Base-by-base conservation (phyloP, 2,329 filamentous ascomycete species). In the Seiridium unicorne region DNA sequence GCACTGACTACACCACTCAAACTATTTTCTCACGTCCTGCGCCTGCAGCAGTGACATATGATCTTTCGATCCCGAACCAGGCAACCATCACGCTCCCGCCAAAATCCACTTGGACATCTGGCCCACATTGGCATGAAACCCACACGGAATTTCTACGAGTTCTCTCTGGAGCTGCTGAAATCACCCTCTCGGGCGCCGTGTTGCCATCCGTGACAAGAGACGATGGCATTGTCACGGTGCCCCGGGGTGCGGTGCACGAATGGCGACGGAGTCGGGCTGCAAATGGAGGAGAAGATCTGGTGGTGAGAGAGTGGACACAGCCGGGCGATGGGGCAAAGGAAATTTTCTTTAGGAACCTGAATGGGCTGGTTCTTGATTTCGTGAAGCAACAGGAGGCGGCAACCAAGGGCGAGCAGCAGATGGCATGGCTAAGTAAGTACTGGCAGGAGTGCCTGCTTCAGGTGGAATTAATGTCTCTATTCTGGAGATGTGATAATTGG, bases 31-130 rank as follows among this genome's bases (percentile, higher is more conserved):
- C 60, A 31, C 60, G 66, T 18, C 61, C 85, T 40, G 83, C 84
- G 2, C 89, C 89, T 0, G 88, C 88, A 32, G 84, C 84, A 59
- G 91, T 79, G 1, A 88, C 88, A 59, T 91, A 69, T 55, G 65
- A 81, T 64, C 74, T 82, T 26, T 74, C 77, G 1, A 59, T 61
- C 4, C 63, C 66, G 1, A 68, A 69, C 42, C 68, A 74, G 38
- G 76, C 79, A 9, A 77, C 73, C 5, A 79, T 82, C 56, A 75
- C 74, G 1, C 72, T 83, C 0, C 80, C 79, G 0, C 57, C 62
- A 0, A 62, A 67, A 7, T 83, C 80, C 1, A 70, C 69, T 3
- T 84, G 81, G 81, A 76, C 77, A 7, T 80, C 77, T 46, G 79
- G 78, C 1, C 70, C 79, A 8, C 81, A 84, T 65, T 83, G 79